phyloP scores from a whole-genome alignment of 208 protist species.

The Vickermania spadyakhi region DNA sequence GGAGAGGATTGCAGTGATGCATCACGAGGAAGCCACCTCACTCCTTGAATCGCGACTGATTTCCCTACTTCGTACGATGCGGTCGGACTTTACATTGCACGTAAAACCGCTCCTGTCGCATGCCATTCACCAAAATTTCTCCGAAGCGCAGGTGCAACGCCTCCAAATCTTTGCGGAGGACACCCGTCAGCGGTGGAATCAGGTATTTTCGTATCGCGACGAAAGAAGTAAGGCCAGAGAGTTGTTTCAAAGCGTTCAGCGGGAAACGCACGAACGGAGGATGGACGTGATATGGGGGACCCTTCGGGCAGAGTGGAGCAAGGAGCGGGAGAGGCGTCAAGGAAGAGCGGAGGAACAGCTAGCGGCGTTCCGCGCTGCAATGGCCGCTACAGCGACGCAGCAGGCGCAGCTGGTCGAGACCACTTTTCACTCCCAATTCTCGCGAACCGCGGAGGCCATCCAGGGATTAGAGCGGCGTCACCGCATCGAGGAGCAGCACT shows the following conservation, averaged over 20 bases:
- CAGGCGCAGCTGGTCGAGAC: neutral
- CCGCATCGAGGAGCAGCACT: slow-evolving; percentile 7
- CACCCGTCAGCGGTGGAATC: slow-evolving; percentile 7
- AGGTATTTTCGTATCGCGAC: slow-evolving; percentile 10
- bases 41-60: slow-evolving; percentile 18
- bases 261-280: slow-evolving; percentile 3
- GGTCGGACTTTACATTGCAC: slow-evolving; percentile 17
- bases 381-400: neutral
- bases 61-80: slow-evolving; percentile 16
- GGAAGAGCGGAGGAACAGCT: slow-evolving; percentile 8
- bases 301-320: slow-evolving; percentile 6
- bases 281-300: slow-evolving; percentile 22
- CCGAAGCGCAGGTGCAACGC: slow-evolving; percentile 23
- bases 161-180: slow-evolving; percentile 28
- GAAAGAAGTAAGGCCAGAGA: slow-evolving; percentile 13
- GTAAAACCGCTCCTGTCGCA: slow-evolving; percentile 28
- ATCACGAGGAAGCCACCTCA: slow-evolving; percentile 11
- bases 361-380: slow-evolving; percentile 4
- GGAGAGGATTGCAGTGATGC: slow-evolving; percentile 2
- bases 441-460: neutral
- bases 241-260: slow-evolving; percentile 13
- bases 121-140: slow-evolving; percentile 23
- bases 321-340: neutral
- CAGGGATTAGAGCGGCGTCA: neutral
- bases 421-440: neutral